Evolutionary conservation across 1,284 basidiomycete genomes (phyloP).

Genomic region (Ceratobasidium sp.): DNA sequence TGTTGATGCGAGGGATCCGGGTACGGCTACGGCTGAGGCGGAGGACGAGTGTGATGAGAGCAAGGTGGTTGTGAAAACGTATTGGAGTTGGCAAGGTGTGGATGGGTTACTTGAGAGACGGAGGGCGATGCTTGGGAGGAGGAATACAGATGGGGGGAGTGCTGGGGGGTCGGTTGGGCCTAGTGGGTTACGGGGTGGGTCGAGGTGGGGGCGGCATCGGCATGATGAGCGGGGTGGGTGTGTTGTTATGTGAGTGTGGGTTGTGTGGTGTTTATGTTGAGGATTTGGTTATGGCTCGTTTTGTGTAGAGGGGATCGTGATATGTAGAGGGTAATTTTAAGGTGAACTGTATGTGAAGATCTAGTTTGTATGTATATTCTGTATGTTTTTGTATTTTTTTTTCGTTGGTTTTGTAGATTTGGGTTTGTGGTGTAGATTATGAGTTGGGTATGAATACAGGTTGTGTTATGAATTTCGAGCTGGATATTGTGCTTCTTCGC

Average conservation of each 20-base stretch:
- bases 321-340: no score
- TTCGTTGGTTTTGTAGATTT: no score
- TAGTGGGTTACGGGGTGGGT: conserved; percentile 2
- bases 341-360: no score
- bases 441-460: no score
- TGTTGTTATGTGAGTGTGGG: conserved; percentile 36
- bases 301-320: no score
- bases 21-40: conserved; percentile 57
- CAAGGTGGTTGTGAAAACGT: conserved; percentile 83
- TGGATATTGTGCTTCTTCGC: no score
- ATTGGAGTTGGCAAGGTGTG: conserved; percentile 88
- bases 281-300: no score
- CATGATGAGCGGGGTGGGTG: conserved; percentile 28
- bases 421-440: no score
- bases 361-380: no score
- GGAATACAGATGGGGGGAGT: conserved; percentile 19
- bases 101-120: conserved; percentile 70
- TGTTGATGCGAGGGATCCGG: conserved; percentile 72
- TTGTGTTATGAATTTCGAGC: no score
- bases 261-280: no score
- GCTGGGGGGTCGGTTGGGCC: background rate
- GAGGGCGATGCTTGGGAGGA: background rate
- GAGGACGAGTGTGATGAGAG: conserved; percentile 80
- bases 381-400: no score
- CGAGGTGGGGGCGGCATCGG: conserved; percentile 21